Conservation (phyloP, 2,329 filamentous ascomycete species). For the Pseudocercospora fijiensis region DNA sequence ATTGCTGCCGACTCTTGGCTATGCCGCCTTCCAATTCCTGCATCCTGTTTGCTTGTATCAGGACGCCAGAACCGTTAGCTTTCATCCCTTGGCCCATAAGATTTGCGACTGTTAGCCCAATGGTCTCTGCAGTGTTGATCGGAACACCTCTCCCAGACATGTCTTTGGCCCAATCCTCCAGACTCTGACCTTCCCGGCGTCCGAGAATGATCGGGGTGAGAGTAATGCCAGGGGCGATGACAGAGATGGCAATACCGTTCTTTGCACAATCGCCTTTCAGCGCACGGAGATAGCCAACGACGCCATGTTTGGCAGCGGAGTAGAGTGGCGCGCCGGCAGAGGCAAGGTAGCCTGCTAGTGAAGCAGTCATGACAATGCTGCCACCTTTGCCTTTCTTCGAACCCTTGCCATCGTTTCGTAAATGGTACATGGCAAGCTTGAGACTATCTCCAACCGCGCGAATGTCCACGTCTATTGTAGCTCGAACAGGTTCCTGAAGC, state of each 20-base stretch:
- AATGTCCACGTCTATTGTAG: constrained; percentile 49
- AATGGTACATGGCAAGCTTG: constrained; percentile 50
- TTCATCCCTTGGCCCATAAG: constrained; percentile 46
- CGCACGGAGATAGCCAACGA: constrained; percentile 53
- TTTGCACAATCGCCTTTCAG: constrained; percentile 52
- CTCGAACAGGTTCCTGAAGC: constrained; percentile 48
- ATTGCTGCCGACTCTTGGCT: constrained; percentile 46
- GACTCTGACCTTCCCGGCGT: constrained; percentile 35
- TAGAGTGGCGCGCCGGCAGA: constrained; percentile 51
- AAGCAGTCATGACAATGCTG: constrained; percentile 50
- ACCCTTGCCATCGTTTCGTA: constrained; percentile 39
- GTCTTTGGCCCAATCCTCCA: constrained; percentile 45
- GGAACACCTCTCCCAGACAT: constrained; percentile 49
- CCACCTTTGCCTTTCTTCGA: constrained; percentile 42
- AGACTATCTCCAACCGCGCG: constrained; percentile 49
- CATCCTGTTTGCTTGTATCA: constrained; percentile 44
- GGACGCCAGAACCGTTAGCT: constrained; percentile 48
- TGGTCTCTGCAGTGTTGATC: constrained; percentile 48
- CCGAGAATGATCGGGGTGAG: constrained; percentile 48
- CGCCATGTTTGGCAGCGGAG: constrained; percentile 52
- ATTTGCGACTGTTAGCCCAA: constrained; percentile 48
- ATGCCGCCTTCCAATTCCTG: constrained; percentile 49
- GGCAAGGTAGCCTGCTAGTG: constrained; percentile 51
- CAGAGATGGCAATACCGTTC: constrained; percentile 47
- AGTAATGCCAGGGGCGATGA: constrained; percentile 52